Evolutionary conservation across 106 monocot species (phyloP).

Genomic region (Allium sativum): DNA sequence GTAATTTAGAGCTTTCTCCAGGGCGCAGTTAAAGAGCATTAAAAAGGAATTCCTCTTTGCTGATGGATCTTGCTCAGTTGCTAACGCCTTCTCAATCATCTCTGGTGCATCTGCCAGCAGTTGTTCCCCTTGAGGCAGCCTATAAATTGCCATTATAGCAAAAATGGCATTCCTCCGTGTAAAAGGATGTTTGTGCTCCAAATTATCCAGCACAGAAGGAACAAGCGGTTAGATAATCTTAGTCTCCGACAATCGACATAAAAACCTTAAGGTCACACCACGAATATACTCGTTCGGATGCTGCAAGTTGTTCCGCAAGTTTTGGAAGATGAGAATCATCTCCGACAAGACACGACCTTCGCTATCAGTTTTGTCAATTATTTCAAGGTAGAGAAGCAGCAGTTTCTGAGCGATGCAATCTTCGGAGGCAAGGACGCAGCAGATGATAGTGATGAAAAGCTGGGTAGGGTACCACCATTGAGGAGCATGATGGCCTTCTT

Average conservation of each 20-base stretch:
- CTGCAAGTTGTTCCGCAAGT: constrained; percentile 62
- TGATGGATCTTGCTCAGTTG: constrained; percentile 59
- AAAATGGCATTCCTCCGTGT: constrained; percentile 44
- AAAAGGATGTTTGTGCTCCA: constrained; percentile 58
- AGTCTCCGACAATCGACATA: constrained; percentile 49
- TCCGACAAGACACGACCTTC: constrained; percentile 52
- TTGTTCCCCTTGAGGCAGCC: constrained; percentile 56
- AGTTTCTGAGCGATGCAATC: constrained; percentile 73
- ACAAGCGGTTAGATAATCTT: constrained; percentile 67
- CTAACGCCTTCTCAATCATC: constrained; percentile 46
- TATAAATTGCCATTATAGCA: constrained; percentile 43
- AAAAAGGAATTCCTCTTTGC: constrained; percentile 69
- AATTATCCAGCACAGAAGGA: constrained; percentile 44
- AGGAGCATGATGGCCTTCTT: constrained; percentile 69
- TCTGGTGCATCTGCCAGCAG: constrained; percentile 59
- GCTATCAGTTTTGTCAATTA: constrained; percentile 59
- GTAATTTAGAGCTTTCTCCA: constrained; percentile 64
- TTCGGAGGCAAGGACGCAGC: constrained; percentile 68
- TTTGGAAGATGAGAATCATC: constrained; percentile 80
- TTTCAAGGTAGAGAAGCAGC: constrained; percentile 71
- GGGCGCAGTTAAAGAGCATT: constrained; percentile 73
- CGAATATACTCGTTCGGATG: constrained; percentile 73
- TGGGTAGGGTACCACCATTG: constrained; percentile 60
- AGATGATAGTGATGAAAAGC: constrained; percentile 69
- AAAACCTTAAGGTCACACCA: constrained; percentile 72